A percentile compares a stretch with the other conserved stretches of the same genome.
phyloP scores from a whole-genome alignment of 2,329 filamentous ascomycete genomes.

The Volutella citrinella region DNA sequence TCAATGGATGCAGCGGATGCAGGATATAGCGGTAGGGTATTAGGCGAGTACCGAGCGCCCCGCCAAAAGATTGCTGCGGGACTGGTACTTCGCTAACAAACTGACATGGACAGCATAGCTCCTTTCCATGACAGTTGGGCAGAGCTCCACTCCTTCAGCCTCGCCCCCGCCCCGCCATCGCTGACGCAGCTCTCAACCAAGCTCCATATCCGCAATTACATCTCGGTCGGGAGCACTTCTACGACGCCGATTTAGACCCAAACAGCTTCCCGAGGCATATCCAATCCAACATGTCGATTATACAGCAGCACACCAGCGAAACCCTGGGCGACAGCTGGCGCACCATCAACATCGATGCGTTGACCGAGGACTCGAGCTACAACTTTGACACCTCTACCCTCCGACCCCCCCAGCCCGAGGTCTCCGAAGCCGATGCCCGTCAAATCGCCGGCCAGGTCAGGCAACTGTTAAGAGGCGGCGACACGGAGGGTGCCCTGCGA shows the following conservation, averaged over 20 bases:
- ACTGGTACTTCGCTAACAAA: conserved; percentile 3
- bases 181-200: conserved; percentile 28
- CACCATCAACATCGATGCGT: conserved; percentile 90
- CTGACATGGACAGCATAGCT: too few species aligned
- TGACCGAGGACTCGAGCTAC: conserved; percentile 82
- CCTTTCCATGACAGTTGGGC: too few species aligned
- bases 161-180: conserved; percentile 29
- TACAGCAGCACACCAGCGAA: conserved; percentile 60
- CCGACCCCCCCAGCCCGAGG: conserved; percentile 70
- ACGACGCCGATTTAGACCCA: too few species aligned
- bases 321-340: conserved; percentile 67
- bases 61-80: too few species aligned
- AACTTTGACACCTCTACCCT: conserved; percentile 91
- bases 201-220: conserved; percentile 6
- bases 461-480: conserved; percentile 82
- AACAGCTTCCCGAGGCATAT: too few species aligned
- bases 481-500: conserved; percentile 81
- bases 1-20: too few species aligned
- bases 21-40: too few species aligned
- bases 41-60: too few species aligned
- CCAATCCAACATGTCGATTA: conserved; percentile 56
- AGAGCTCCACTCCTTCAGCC: too few species aligned
- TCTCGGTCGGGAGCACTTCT: too few species aligned
- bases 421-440: conserved; percentile 75
- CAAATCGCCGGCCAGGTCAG: conserved; percentile 76